Conservation (phyloP, 352 stramenopile genomes). For the Phytophthora boehmeriae region DNA sequence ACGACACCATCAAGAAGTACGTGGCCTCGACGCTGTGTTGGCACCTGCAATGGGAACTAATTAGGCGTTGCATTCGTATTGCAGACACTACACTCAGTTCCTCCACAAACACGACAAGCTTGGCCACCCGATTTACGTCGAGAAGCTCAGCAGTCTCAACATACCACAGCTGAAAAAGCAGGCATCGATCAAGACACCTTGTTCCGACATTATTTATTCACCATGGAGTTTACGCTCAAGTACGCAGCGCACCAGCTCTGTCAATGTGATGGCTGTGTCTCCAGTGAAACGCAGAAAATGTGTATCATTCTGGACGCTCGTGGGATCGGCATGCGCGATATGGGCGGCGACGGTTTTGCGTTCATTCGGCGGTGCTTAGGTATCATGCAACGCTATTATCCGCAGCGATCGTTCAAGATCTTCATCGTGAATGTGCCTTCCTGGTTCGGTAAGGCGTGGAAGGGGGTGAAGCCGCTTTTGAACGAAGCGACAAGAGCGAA, state of each 20-base stretch:
- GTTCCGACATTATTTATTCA: constrained; percentile 85
- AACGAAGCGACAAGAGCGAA: constrained; percentile 90
- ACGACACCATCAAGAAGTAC: constrained; percentile 73
- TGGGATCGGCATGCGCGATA: constrained; percentile 77
- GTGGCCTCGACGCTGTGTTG: constrained; percentile 6
- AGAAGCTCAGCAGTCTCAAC: constrained; percentile 86
- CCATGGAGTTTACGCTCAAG: constrained; percentile 86
- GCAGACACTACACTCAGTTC: constrained; percentile 78
- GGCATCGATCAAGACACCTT: constrained; percentile 71
- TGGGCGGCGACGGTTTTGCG: constrained; percentile 78
- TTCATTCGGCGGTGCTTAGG: constrained; percentile 83
- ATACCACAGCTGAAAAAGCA: constrained; percentile 77
- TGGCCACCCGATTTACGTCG: constrained; percentile 79
- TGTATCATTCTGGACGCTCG: constrained; percentile 76
- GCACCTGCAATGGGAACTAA: background rate
- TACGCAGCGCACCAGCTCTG: constrained; percentile 69
- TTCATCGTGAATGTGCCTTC: constrained; percentile 92
- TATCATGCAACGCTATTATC: constrained; percentile 89
- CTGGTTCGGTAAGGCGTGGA: constrained; percentile 93
- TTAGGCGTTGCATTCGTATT: background rate
- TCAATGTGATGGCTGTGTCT: constrained; percentile 53
- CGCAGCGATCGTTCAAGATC: constrained; percentile 90
- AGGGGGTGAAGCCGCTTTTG: constrained; percentile 86
- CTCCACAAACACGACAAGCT: constrained; percentile 84
- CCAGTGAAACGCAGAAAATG: constrained; percentile 77